phyloP scores from a whole-genome alignment of 164 flowering plant genomes.

The Pachysandra terminalis region DNA sequence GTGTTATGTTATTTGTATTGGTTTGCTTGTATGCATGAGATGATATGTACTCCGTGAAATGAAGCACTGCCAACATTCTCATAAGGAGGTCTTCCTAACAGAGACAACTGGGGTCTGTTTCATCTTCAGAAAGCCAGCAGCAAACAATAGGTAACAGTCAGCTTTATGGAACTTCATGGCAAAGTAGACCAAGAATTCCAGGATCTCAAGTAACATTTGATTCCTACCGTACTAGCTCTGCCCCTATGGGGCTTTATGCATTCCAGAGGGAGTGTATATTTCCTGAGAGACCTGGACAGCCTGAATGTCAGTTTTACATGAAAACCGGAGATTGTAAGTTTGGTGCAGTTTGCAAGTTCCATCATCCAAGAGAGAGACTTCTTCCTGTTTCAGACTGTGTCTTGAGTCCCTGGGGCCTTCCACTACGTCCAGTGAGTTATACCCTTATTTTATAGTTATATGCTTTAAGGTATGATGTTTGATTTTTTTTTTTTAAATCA shows the following conservation, averaged over 20 bases:
- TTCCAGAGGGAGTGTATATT: constrained; percentile 78
- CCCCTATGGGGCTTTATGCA: constrained; percentile 67
- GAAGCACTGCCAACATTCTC: constrained; percentile 5
- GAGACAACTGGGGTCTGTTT: constrained; percentile 75
- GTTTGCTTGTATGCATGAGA: not conserved
- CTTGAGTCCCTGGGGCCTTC: constrained; percentile 88
- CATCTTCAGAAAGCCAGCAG: constrained; percentile 68
- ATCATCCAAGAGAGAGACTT: constrained; percentile 86
- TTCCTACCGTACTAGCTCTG: constrained; percentile 48
- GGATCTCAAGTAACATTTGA: constrained; percentile 58
- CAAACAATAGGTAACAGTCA: constrained; percentile 51
- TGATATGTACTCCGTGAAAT: constrained; percentile 5
- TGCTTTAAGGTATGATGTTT: not conserved
- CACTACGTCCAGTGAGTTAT: constrained; percentile 85
- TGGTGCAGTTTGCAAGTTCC: constrained; percentile 91
- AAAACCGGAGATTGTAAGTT: constrained; percentile 98
- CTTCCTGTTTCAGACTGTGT: constrained; percentile 87
- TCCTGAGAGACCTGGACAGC: constrained; percentile 97
- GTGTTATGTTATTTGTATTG: not conserved
- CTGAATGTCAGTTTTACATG: constrained; percentile 98
- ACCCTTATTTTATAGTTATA: not conserved
- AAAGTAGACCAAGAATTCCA: constrained; percentile 41
- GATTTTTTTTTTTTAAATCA: too few relatives aligned
- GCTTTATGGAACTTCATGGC: constrained; percentile 51
- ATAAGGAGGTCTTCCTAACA: constrained; percentile 27